Base-by-base conservation (phyloP, 164 flowering plant species). In the Annona cherimola region DNA sequence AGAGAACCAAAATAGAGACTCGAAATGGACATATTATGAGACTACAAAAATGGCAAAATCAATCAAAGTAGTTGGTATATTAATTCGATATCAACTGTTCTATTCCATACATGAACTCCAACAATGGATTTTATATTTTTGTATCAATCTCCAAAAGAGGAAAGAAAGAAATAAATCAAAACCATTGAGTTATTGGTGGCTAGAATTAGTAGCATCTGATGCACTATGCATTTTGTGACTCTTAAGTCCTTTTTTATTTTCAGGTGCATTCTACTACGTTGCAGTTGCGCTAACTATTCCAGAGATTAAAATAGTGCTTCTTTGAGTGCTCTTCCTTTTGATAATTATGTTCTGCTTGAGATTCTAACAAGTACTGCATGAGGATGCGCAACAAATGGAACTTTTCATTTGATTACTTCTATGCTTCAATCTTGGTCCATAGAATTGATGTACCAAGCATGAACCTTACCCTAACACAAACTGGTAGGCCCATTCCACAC, bases 311-410 rank as follows among this genome's bases (percentile, higher is more conserved):
- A 50, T 50, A 14, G 12, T 50, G 55, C 55, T 50, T 7, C 12
- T 50, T 45, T 50, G 8, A n/a, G n/a, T 50, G 7, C 12, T 50
- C 12, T 50, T 50, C 55, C 12, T 5, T 11, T 40, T 14, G 1
- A 35, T 18, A 55, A 16, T 68, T 26, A 65, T 39, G 4, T 42
- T 70, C 41, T 55, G 42, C 69, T 71, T 41, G 45, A 43, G 35
- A 44, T 71, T 85, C 97, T 55, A 95, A 81, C 40, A 87, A 79
- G 67, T 92, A 85, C 71, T 84, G 88, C 71, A n/a, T 90, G 16
- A 84, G 97, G 83, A 89, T 91, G 98, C 99, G 97, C 45, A 92
- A 94, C 90, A 88, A 85, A 80, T 92, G 84, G 94, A 94, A 94
- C 84, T 92, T 83, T 81, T 86, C 95, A 16, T 91, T 94, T 69